Percentiles rank a stretch among this genome's conserved stretches.
phyloP scores from a whole-genome alignment of 1,284 basidiomycete genomes.

The Trametes pubescens region DNA sequence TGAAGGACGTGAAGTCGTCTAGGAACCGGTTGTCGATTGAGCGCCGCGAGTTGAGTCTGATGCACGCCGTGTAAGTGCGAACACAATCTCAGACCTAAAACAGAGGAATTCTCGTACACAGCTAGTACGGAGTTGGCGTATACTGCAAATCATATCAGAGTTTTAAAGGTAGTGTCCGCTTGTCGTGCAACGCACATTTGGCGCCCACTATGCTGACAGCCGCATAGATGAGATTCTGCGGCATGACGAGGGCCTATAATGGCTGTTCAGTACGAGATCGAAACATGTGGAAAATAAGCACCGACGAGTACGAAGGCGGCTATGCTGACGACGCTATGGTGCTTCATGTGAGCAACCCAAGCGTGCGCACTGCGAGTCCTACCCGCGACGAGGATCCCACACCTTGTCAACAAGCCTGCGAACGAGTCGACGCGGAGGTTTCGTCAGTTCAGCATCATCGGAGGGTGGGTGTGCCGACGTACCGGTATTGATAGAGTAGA shows the following conservation, averaged over 20 bases:
- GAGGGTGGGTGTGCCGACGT: neutral
- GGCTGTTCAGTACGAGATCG: neutral
- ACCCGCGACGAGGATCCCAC: neutral
- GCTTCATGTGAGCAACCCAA: neutral
- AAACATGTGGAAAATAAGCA: neutral
- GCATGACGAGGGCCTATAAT: constrained; percentile 14
- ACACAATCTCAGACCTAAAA: too few species aligned
- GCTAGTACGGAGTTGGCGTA: constrained; percentile 27
- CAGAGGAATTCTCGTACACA: constrained; percentile 1
- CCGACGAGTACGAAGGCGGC: constrained; percentile 13
- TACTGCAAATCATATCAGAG: constrained; percentile 1
- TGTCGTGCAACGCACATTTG: constrained; percentile 6
- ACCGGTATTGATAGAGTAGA: constrained; percentile 24
- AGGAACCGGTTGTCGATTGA: too few species aligned
- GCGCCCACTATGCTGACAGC: constrained; percentile 16
- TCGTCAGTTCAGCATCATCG: neutral
- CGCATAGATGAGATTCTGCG: constrained; percentile 18
- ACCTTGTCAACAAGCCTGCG: neutral
- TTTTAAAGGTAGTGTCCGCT: too few species aligned
- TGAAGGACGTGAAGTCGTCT: too few species aligned
- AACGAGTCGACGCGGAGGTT: neutral
- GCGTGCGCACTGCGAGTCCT: neutral
- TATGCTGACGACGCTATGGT: constrained; percentile 1
- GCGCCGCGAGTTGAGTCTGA: too few species aligned
- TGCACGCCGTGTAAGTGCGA: too few species aligned